These are phyloP conservation scores for Rheum nobile DNA, from an alignment of 148 eudicot genomes.

Conservation along the genomic window DNA sequence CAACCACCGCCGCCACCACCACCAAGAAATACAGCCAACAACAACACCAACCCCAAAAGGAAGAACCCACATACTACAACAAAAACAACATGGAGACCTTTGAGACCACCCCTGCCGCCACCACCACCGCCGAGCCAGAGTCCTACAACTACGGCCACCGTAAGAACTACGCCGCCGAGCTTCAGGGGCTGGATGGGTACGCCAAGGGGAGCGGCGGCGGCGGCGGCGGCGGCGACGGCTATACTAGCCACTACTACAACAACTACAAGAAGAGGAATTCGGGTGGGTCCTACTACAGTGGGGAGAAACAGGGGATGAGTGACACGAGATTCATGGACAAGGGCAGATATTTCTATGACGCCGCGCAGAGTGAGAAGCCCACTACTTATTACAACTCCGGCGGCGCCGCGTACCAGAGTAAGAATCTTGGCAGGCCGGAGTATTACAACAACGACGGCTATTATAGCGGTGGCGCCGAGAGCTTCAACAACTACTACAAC, in stretches of 20 bases:
- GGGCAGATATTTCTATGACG: conserved; percentile 55
- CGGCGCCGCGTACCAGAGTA: conserved; percentile 7
- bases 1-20: not conserved
- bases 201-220: not conserved
- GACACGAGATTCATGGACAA: conserved; percentile 71
- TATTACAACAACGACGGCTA: not conserved
- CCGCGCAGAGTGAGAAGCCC: conserved; percentile 22
- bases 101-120: not conserved
- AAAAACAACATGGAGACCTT: not conserved
- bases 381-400: conserved; percentile 12
- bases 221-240: not conserved
- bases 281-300: not conserved
- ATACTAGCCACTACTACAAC: not conserved
- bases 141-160: not conserved
- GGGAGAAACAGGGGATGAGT: conserved; percentile 65
- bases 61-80: not conserved
- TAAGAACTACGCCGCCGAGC: conserved; percentile 1
- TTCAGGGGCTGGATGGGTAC: not conserved
- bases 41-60: not conserved
- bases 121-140: not conserved
- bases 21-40: not conserved
- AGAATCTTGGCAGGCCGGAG: conserved; percentile 15
- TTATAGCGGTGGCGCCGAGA: conserved; percentile 20
- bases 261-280: conserved; percentile 1
- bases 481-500: conserved; percentile 12